phyloP scores from a whole-genome alignment of 768 basidiomycete genomes.

The Suillus hirtellus region DNA sequence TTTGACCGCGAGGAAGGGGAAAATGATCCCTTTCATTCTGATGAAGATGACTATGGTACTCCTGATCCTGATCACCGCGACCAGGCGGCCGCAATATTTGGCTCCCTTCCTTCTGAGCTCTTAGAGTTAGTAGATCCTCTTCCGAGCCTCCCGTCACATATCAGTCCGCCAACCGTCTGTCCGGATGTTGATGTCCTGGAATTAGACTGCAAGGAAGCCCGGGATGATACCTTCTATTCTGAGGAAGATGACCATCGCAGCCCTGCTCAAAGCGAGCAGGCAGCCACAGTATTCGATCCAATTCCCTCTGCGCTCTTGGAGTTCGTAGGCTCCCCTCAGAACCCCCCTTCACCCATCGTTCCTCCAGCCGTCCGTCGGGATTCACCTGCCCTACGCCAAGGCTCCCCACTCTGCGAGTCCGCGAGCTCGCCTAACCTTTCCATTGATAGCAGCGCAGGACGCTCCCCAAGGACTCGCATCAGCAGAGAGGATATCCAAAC shows the following conservation, averaged over 20 bases:
- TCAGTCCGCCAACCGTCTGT: neutral
- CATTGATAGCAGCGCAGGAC: constrained; percentile 12
- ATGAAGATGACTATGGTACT: constrained; percentile 33
- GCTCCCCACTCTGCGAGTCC: constrained; percentile 29
- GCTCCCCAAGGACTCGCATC: constrained; percentile 43
- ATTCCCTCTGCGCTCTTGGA: constrained; percentile 54
- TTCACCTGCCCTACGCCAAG: constrained; percentile 25
- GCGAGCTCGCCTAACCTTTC: constrained; percentile 23
- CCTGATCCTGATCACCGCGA: constrained; percentile 18
- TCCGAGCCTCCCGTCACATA: constrained; percentile 62
- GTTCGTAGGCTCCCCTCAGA: constrained; percentile 41
- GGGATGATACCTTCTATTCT: constrained; percentile 47
- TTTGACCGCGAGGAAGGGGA: constrained; percentile 67
- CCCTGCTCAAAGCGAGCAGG: constrained; percentile 12
- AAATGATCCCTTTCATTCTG: constrained; percentile 47
- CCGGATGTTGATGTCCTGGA: constrained; percentile 70
- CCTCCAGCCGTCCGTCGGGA: constrained; percentile 22
- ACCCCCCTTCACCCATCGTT: constrained; percentile 16
- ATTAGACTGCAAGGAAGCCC: constrained; percentile 65
- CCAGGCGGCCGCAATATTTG: constrained; percentile 16
- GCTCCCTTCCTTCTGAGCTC: constrained; percentile 49
- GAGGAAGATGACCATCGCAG: constrained; percentile 33
- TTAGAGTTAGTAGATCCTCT: constrained; percentile 60
- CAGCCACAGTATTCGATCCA: constrained; percentile 19
- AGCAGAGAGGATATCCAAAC: constrained; percentile 55